Conservation (phyloP, 108 stramenopile species). For the Nitzschia palea region DNA sequence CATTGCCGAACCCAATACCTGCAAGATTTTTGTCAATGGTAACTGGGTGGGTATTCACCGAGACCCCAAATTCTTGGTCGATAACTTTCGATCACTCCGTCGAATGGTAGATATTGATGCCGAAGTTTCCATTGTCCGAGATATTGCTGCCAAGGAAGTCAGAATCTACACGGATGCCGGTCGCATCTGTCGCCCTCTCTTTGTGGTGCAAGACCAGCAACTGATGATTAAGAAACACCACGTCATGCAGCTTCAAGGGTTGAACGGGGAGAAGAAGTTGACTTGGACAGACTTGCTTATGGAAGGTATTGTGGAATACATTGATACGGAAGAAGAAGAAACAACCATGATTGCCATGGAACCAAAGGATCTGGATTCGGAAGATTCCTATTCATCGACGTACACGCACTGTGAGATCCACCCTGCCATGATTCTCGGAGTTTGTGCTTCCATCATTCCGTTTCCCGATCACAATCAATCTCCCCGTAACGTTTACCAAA, state of each 20-base stretch:
- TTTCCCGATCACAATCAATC: conserved; percentile 99
- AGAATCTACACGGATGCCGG: conserved; percentile 99
- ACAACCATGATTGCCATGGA: conserved; percentile 99
- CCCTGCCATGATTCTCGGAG: conserved; percentile 96
- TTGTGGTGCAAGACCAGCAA: conserved; percentile 90
- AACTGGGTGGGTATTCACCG: conserved; percentile 98
- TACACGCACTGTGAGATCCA: conserved; percentile 99
- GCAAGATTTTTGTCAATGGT: conserved; percentile 98
- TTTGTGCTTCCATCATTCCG: conserved; percentile 96
- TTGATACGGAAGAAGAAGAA: conserved; percentile 99
- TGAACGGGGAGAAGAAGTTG: conserved; percentile 69
- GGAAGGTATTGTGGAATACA: conserved; percentile 95
- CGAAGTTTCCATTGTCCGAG: conserved; percentile 95
- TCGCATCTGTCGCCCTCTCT: conserved; percentile 97
- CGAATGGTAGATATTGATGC: conserved; percentile 95
- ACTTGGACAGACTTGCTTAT: conserved; percentile 91
- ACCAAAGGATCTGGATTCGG: conserved; percentile 85
- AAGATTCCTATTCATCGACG: conserved; percentile 89
- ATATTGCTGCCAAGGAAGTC: conserved; percentile 93
- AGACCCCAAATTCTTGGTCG: conserved; percentile 89
- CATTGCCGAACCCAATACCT: conserved; percentile 92
- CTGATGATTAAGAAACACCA: conserved; percentile 83
- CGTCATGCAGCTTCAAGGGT: conserved; percentile 76
- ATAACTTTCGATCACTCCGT: conserved; percentile 90
- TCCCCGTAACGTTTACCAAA: conserved; percentile 99